Percentiles rank a stretch among this genome's conserved stretches.
phyloP scores from a whole-genome alignment of 2,329 filamentous ascomycete genomes.

The Hypoxylon sp. region DNA sequence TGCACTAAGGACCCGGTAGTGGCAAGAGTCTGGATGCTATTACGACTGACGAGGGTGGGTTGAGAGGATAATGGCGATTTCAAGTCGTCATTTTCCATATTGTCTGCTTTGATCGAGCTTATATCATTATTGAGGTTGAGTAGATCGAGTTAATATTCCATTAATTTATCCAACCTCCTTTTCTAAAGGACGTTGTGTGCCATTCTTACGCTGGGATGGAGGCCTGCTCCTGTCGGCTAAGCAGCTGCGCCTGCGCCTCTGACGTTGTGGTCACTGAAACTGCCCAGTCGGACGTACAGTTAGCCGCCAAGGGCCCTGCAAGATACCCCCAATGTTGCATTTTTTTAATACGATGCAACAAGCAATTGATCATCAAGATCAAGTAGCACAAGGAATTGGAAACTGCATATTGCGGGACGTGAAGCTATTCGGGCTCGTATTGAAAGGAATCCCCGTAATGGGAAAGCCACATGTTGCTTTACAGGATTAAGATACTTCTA shows the following conservation, averaged over 20 bases:
- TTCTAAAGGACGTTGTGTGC: background rate
- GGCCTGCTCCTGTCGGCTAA: constrained; percentile 3
- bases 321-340: constrained; percentile 26
- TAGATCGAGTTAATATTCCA: background rate
- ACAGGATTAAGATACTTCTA: background rate
- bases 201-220: constrained; percentile 3
- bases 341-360: background rate
- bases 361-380: constrained; percentile 15
- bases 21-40: constrained; percentile 14
- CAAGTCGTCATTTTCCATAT: constrained; percentile 13
- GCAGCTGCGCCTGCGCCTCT: constrained; percentile 21
- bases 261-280: constrained; percentile 3
- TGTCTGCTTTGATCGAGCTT: background rate
- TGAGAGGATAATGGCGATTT: constrained; percentile 13
- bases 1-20: background rate
- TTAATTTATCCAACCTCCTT: background rate
- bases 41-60: constrained; percentile 20
- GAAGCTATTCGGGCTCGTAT: background rate
- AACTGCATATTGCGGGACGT: background rate
- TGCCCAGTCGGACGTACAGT: constrained; percentile 19
- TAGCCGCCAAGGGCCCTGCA: constrained; percentile 21
- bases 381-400: constrained; percentile 6
- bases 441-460: background rate
- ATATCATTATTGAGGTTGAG: background rate
- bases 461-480: background rate